phyloP scores from a whole-genome alignment of 371 early-diverging fungal genomes.

The Actinomucor elegans region DNA sequence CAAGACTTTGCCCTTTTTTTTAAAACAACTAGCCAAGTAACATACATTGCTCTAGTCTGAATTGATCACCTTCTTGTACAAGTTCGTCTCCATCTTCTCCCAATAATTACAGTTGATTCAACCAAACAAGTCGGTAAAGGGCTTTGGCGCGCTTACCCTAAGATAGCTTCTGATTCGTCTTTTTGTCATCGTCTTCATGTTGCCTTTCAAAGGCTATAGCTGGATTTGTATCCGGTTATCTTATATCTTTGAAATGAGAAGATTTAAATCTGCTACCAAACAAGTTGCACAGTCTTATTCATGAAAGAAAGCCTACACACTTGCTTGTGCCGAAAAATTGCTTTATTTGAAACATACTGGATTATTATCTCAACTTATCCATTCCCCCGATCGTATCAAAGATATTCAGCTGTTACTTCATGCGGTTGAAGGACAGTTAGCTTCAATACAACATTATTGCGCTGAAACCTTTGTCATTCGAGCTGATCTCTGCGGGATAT shows the following conservation, averaged over 20 bases:
- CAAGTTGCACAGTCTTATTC: too few relatives aligned
- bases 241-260: not conserved
- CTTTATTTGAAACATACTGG: not conserved
- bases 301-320: not conserved
- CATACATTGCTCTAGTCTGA: not conserved
- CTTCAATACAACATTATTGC: not conserved
- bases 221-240: not conserved
- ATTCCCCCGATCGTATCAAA: too few relatives aligned
- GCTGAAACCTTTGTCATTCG: not conserved
- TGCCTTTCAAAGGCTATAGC: not conserved
- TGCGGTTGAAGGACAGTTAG: not conserved
- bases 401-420: not conserved
- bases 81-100: not conserved
- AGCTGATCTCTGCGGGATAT: not conserved
- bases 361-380: not conserved
- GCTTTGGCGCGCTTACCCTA: constrained; percentile 1
- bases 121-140: too few relatives aligned
- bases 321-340: not conserved
- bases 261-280: not conserved
- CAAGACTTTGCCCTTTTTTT: not conserved
- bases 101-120: not conserved
- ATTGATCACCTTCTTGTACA: not conserved
- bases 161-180: too few relatives aligned
- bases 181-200: too few relatives aligned
- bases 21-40: not conserved